Base-by-base conservation (phyloP, 1,139 yeast species). In the Magnusiomyces suaveolens region DNA sequence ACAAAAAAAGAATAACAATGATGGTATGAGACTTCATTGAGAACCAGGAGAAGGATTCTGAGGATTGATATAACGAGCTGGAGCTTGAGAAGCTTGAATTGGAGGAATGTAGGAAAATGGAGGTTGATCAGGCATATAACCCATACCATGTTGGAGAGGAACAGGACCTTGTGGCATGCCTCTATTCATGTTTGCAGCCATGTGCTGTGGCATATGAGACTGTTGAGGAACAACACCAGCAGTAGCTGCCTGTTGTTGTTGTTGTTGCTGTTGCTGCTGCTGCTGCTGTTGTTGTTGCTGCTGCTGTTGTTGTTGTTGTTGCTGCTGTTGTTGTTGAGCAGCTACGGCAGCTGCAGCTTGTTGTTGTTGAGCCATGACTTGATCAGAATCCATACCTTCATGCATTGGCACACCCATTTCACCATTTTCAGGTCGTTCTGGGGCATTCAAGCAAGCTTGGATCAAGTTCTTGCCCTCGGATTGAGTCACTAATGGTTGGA, bases 361-460 rank as follows among this genome's bases (percentile, higher is more conserved):
- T 38, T 43, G 46, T 43, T 43, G 46, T 43, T 43, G 46, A n/a
- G 43, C 43, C 10, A 38, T 38, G 43, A 38, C 43, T 38, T 38
- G 43, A 6, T 38, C 43, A 10, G 20, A 4, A 38, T 38, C 43
- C 20, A 10, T 21, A 43, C 26, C 18, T 6, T 43, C 26, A 21
- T 43, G 25, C 24, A 23, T 43, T 6, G 46, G 26, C 14, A 23
- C 46, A 20, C 8, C 24, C 16, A 10, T 21, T 3, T 21, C 46
- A 21, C 6, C 18, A 18, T 16, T 18, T 6, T 10, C 43, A 18
- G 14, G 25, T 21, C 46, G 59, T 65, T 85, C 92, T 24, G 97
- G 96, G 4, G 97, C 97, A 69, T 92, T 92, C 66, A 92, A 77
- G 71, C 98, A 92, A 16, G 97, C 96, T 75, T 92, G 97, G 67